Percentiles rank a stretch among this genome's conserved stretches.
Evolutionary conservation across 176 grass and related monocot species (phyloP).

Genomic region (Neostapfia colusana): DNA sequence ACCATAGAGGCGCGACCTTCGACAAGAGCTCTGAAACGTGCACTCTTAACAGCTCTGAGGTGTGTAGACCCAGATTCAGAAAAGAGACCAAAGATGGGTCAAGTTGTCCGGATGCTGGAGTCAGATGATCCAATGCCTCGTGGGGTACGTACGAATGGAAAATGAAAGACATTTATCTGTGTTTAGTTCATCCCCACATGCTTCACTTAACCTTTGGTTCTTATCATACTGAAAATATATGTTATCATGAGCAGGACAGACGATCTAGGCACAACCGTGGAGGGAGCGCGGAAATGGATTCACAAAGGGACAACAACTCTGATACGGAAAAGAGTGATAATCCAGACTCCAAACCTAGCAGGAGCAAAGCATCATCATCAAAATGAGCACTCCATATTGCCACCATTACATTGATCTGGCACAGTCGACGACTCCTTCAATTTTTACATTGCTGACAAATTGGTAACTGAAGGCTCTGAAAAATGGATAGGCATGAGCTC

Average conservation of each 20-base stretch:
- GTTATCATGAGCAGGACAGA: slow-evolving; percentile 55
- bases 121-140: slow-evolving; percentile 84
- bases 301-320: slow-evolving; percentile 71
- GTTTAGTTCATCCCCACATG: background rate
- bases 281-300: slow-evolving; percentile 62
- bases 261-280: slow-evolving; percentile 54
- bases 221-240: slow-evolving; percentile 13
- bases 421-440: slow-evolving; percentile 2
- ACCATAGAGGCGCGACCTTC: slow-evolving; percentile 78
- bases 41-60: slow-evolving; percentile 83
- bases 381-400: slow-evolving; percentile 42
- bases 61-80: slow-evolving; percentile 98
- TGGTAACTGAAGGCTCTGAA: slow-evolving; percentile 37
- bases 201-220: background rate
- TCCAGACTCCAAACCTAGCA: slow-evolving; percentile 61
- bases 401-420: slow-evolving; percentile 21
- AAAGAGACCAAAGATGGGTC: slow-evolving; percentile 97
- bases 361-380: slow-evolving; percentile 49
- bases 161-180: background rate
- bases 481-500: slow-evolving; percentile 17
- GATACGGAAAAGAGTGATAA: slow-evolving; percentile 85
- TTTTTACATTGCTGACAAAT: slow-evolving; percentile 44
- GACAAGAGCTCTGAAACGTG: slow-evolving; percentile 84
- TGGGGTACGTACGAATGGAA: slow-evolving; percentile 51
- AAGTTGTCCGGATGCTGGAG: slow-evolving; percentile 93